These are phyloP conservation scores for Podaxis carcinomalis DNA, from an alignment of 768 basidiomycete genomes.

Conservation along the genomic window DNA sequence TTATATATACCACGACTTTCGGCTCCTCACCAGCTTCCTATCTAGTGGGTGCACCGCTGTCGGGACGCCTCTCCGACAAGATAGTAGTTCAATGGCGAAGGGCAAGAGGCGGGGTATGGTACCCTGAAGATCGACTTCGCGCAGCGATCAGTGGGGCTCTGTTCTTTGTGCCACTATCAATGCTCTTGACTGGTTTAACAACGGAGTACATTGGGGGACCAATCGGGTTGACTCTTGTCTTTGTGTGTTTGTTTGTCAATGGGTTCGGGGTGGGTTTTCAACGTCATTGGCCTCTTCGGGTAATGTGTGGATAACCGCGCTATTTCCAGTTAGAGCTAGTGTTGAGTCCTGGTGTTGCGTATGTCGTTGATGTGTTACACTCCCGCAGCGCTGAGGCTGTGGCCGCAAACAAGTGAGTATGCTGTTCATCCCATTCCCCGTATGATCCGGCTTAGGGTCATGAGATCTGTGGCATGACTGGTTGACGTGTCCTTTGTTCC, in stretches of 20 bases:
- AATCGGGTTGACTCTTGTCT: conserved; percentile 44
- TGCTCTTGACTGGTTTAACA: conserved; percentile 43
- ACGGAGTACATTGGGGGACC: conserved; percentile 46
- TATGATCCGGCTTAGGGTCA: background rate
- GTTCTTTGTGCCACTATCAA: conserved; percentile 48
- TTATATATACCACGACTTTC: background rate
- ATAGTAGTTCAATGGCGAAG: conserved; percentile 42
- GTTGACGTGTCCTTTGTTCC: background rate
- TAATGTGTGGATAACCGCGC: background rate
- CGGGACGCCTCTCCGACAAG: conserved; percentile 56
- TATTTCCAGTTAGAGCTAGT: conserved; percentile 44
- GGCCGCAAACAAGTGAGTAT: conserved; percentile 44
- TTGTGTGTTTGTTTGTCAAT: conserved; percentile 56
- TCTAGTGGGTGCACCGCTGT: conserved; percentile 56
- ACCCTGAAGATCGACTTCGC: conserved; percentile 61
- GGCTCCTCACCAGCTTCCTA: conserved; percentile 13
- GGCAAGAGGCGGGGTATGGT: conserved; percentile 48
- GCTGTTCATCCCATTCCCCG: background rate
- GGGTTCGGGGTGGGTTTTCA: conserved; percentile 49
- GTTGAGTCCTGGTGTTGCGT: conserved; percentile 45
- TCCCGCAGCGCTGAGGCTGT: conserved; percentile 50
- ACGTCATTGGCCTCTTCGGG: background rate
- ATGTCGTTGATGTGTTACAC: conserved; percentile 51
- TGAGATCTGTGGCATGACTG: background rate
- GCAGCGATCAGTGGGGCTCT: conserved; percentile 43